Conservation (phyloP, 805 yeast genomes). For the Wickerhamiella shivajii region DNA sequence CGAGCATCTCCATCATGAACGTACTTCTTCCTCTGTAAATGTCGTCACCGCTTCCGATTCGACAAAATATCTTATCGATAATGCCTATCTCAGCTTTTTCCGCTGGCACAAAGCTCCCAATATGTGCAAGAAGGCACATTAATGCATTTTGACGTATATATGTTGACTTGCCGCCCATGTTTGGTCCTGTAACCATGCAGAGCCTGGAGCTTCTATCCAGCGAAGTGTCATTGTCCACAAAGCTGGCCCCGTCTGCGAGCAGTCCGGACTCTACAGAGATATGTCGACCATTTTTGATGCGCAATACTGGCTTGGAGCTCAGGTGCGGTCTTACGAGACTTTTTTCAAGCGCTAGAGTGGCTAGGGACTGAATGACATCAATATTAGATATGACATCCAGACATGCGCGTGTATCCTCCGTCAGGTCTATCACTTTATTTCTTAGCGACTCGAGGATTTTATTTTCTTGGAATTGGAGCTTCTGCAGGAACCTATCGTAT, state of each 20-base stretch:
- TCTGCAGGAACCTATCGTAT: slow-evolving; percentile 32
- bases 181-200: slow-evolving; percentile 76
- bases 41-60: slow-evolving; percentile 72
- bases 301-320: slow-evolving; percentile 32
- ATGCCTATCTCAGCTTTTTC: slow-evolving; percentile 43
- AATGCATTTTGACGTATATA: slow-evolving; percentile 61
- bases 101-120: slow-evolving; percentile 68
- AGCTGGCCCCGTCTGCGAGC: slow-evolving; percentile 32
- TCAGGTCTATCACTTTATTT: slow-evolving; percentile 30
- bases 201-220: slow-evolving; percentile 21
- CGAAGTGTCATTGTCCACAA: slow-evolving; percentile 34
- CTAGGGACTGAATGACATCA: slow-evolving; percentile 63
- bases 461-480: slow-evolving; percentile 42
- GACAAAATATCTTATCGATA: slow-evolving; percentile 63
- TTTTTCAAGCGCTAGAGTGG: slow-evolving; percentile 53
- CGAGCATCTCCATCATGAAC: slow-evolving; percentile 87
- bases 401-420: slow-evolving; percentile 35
- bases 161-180: slow-evolving; percentile 80
- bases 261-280: slow-evolving; percentile 72
- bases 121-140: slow-evolving; percentile 52
- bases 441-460: slow-evolving; percentile 37
- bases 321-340: slow-evolving; percentile 53
- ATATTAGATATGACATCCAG: slow-evolving; percentile 44
- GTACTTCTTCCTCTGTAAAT: slow-evolving; percentile 69
- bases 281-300: slow-evolving; percentile 60